A percentile compares a stretch with the other conserved stretches of the same genome.
Evolutionary conservation across 1,284 basidiomycete species (phyloP).

Genomic region (Puccinia coronata): DNA sequence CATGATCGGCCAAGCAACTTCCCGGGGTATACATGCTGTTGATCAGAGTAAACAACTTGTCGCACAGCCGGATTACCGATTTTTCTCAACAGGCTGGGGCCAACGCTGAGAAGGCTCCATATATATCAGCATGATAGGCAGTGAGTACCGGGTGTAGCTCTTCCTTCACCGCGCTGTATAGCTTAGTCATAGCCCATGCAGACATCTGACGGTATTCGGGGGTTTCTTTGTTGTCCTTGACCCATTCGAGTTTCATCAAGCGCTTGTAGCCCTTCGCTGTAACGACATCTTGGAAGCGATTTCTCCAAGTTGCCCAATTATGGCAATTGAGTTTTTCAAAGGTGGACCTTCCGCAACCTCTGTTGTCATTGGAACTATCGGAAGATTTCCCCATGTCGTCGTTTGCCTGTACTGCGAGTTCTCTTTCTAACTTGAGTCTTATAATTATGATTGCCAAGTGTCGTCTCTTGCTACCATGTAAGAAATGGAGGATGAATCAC

Average conservation of each 20-base stretch:
- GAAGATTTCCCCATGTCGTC: not conserved
- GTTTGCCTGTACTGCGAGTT: not conserved
- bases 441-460: too few species aligned
- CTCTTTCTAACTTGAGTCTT: constrained; percentile 12
- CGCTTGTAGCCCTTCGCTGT: not conserved
- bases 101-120: not conserved
- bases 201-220: not conserved
- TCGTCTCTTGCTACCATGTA: too few species aligned
- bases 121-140: not conserved
- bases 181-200: too few species aligned
- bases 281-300: not conserved
- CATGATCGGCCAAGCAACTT: too few species aligned
- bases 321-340: constrained; percentile 3
- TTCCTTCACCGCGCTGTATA: too few species aligned
- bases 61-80: too few species aligned
- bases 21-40: too few species aligned
- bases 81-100: too few species aligned
- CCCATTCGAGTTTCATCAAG: not conserved
- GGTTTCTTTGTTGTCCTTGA: not conserved
- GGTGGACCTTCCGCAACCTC: not conserved
- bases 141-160: too few species aligned
- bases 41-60: too few species aligned
- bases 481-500: too few species aligned
- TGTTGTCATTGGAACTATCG: not conserved
- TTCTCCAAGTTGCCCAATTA: not conserved